Conservation (phyloP, 129 eudicot species). For the Chrysanthemum makinoi region DNA sequence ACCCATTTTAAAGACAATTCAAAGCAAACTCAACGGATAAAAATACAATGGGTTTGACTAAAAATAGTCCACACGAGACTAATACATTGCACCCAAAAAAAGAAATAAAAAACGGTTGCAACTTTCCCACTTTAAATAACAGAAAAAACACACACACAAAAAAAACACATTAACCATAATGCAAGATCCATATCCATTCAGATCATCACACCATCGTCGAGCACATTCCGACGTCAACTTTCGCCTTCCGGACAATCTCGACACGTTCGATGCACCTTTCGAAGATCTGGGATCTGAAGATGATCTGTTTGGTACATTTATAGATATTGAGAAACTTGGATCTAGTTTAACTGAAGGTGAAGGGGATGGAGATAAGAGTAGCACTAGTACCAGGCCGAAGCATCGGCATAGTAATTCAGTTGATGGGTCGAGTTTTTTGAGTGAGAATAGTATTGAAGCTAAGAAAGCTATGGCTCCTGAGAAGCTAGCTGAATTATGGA, state of each 20-base stretch:
- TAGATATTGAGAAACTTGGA: slow-evolving; percentile 72
- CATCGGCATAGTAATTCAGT: slow-evolving; percentile 68
- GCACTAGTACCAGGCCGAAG: slow-evolving; percentile 35
- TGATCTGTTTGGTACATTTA: slow-evolving; percentile 69
- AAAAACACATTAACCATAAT: slow-evolving; percentile 29
- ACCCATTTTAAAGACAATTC: slow-evolving; percentile 3
- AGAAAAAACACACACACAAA: neutral
- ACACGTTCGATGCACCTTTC: slow-evolving; percentile 61
- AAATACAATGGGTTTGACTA: slow-evolving; percentile 20
- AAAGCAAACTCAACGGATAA: slow-evolving; percentile 23
- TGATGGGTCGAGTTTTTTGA: slow-evolving; percentile 46
- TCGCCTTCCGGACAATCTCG: slow-evolving; percentile 74
- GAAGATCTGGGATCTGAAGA: slow-evolving; percentile 77
- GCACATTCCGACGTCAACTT: slow-evolving; percentile 85
- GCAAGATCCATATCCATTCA: slow-evolving; percentile 59
- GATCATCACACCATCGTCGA: slow-evolving; percentile 73
- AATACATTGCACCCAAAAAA: slow-evolving; percentile 21
- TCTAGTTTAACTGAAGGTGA: slow-evolving; percentile 32
- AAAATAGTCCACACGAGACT: slow-evolving; percentile 27
- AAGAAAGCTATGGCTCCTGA: slow-evolving; percentile 96
- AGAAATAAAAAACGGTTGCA: slow-evolving; percentile 18
- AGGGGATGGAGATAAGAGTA: slow-evolving; percentile 32
- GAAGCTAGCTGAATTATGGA: slow-evolving; percentile 82
- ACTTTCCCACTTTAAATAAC: slow-evolving; percentile 15
- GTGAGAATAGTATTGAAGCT: slow-evolving; percentile 59